phyloP scores from a whole-genome alignment of 495 filamentous ascomycete genomes.

The Neurospora sublineolata region DNA sequence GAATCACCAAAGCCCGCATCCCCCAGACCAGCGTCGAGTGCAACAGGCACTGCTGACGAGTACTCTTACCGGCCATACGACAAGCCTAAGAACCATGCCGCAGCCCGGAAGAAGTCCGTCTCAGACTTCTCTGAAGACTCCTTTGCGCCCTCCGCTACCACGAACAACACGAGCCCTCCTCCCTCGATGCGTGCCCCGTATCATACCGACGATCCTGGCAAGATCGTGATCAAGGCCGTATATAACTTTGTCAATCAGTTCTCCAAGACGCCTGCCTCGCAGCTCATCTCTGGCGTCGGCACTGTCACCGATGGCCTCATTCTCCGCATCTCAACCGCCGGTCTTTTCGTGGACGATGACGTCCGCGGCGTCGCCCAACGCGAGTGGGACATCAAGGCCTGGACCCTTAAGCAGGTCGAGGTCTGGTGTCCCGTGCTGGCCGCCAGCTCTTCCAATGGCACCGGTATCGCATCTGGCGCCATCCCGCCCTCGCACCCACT shows the following conservation, averaged over 20 bases:
- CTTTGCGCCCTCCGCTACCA: conserved; percentile 70
- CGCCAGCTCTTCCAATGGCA: conserved; percentile 22
- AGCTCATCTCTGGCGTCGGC: conserved; percentile 64
- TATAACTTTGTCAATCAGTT: conserved; percentile 81
- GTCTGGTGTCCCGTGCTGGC: conserved; percentile 60
- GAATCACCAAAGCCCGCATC: conserved; percentile 3
- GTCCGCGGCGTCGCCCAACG: conserved; percentile 73
- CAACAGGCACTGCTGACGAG: conserved; percentile 48
- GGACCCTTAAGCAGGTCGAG: conserved; percentile 88
- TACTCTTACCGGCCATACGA: conserved; percentile 82
- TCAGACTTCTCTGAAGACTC: conserved; percentile 74
- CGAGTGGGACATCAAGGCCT: conserved; percentile 97
- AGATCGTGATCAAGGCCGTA: conserved; percentile 87
- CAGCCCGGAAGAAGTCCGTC: conserved; percentile 37
- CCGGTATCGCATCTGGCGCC: conserved; percentile 8
- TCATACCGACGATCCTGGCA: conserved; percentile 77
- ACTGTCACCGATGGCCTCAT: conserved; percentile 78
- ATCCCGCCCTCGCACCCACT: conserved; percentile 28
- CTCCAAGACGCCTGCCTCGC: conserved; percentile 65
- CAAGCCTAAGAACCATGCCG: conserved; percentile 43
- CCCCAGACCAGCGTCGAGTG: conserved; percentile 31
- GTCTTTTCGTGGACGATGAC: conserved; percentile 94
- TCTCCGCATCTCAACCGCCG: conserved; percentile 74
- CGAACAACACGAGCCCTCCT: conserved; percentile 75
- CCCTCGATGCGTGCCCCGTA: conserved; percentile 65